phyloP scores from a whole-genome alignment of 176 grass and related monocot genomes.

The Lolium perenne region DNA sequence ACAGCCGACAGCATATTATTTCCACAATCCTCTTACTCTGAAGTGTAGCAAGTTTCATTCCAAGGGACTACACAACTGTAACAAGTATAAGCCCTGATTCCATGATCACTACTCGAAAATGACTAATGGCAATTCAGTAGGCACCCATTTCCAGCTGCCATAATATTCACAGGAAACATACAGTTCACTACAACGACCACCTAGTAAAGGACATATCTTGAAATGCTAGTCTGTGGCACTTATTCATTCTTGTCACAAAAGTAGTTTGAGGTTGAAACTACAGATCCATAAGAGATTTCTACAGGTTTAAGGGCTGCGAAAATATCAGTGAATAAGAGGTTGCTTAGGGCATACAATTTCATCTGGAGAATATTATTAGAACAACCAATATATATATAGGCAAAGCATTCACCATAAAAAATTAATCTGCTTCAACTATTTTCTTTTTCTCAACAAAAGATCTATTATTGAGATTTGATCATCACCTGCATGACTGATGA shows the following conservation, averaged over 20 bases:
- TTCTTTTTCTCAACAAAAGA: background rate
- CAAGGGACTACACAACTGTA: conserved; percentile 19
- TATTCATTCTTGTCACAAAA: background rate
- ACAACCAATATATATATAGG: background rate
- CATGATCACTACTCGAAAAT: background rate
- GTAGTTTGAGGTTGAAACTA: background rate
- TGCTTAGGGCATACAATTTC: background rate
- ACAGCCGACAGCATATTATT: background rate
- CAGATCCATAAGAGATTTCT: background rate
- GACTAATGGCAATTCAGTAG: conserved; percentile 10
- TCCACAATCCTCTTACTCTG: background rate
- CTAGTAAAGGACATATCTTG: background rate
- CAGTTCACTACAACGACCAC: background rate
- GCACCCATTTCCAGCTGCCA: background rate
- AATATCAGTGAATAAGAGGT: background rate
- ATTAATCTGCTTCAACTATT: background rate
- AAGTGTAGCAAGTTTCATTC: background rate
- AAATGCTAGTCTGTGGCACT: background rate
- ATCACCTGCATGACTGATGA: conserved; percentile 92
- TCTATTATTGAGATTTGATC: background rate
- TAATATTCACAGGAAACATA: background rate
- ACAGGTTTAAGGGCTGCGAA: background rate
- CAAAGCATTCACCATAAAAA: background rate
- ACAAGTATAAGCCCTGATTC: background rate
- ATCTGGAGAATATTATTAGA: background rate